Conservation (phyloP, 257 asterid genomes). For the Apocynum venetum region DNA sequence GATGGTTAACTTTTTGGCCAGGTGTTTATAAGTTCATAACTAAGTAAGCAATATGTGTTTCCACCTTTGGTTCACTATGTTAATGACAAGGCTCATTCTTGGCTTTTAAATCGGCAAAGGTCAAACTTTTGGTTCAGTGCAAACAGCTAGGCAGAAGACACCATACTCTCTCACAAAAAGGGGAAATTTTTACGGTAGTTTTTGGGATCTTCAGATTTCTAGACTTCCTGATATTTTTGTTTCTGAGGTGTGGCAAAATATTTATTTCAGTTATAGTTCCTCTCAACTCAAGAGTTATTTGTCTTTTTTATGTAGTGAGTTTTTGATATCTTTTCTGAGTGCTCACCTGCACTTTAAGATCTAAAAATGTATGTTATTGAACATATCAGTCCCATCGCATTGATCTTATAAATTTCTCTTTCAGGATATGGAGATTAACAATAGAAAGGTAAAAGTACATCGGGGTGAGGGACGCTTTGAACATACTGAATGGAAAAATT, state of each 20-base stretch:
- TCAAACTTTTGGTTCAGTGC: background rate
- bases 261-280: background rate
- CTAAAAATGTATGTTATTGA: background rate
- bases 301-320: background rate
- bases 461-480: conserved; percentile 53
- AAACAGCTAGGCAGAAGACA: background rate
- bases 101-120: background rate
- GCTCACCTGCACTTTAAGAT: background rate
- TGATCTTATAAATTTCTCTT: conserved; percentile 8
- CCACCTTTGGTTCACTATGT: background rate
- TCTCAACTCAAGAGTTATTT: background rate
- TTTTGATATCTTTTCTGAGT: background rate
- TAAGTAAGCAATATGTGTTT: background rate
- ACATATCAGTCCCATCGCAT: background rate
- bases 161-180: background rate
- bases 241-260: background rate
- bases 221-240: background rate
- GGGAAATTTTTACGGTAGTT: background rate
- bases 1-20: background rate
- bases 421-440: conserved; percentile 84
- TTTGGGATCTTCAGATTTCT: background rate
- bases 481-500: conserved; percentile 62
- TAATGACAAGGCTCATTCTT: background rate
- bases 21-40: background rate
- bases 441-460: conserved; percentile 69